phyloP scores from a whole-genome alignment of 1,139 yeast genomes.

The Trichomonascaceae sp. region DNA sequence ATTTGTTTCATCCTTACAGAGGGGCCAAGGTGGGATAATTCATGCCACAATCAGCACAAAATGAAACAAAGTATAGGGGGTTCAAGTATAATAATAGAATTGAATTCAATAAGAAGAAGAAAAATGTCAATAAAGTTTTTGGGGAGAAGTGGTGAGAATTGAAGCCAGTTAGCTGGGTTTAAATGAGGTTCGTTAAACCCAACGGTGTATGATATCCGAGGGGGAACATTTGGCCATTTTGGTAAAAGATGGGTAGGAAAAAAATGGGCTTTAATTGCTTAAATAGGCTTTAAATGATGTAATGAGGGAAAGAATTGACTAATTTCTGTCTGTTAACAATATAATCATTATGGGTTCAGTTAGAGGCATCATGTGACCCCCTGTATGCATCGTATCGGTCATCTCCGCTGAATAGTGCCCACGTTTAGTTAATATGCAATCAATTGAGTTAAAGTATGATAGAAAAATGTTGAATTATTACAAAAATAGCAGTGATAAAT shows the following conservation, averaged over 20 bases:
- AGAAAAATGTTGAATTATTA: no score
- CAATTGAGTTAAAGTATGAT: background rate
- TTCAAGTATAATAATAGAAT: background rate
- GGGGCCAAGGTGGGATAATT: background rate
- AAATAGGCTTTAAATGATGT: background rate
- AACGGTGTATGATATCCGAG: no score
- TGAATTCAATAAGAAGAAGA: no score
- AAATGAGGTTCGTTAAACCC: no score
- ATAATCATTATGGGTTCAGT: background rate
- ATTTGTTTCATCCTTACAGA: background rate
- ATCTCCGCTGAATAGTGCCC: background rate
- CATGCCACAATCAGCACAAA: background rate
- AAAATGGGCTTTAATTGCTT: background rate
- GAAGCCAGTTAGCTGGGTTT: no score
- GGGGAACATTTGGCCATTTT: no score
- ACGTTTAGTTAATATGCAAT: no score
- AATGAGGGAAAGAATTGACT: background rate
- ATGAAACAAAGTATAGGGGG: background rate
- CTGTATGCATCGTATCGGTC: background rate
- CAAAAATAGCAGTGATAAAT: no score
- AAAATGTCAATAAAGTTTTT: no score
- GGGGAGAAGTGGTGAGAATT: no score
- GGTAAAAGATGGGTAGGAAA: background rate
- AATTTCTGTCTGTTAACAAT: background rate
- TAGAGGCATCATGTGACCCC: background rate